These are phyloP conservation scores for Tillandsia leiboldiana DNA, from an alignment of 176 grass and related monocot species.

Conservation along the genomic window DNA sequence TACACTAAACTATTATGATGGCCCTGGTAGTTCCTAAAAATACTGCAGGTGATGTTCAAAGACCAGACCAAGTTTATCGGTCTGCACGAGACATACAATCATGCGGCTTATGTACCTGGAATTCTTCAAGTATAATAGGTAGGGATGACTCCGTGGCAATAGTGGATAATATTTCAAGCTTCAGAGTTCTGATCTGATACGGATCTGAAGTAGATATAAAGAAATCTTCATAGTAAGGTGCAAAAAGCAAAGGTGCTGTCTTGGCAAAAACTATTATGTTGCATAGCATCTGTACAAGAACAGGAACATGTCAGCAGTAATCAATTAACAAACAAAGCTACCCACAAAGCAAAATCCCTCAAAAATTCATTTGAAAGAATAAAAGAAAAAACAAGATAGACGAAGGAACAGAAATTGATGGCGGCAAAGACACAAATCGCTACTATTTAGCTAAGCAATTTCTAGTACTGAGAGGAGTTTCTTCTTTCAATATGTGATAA, in stretches of 20 bases:
- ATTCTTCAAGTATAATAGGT: slow-evolving; percentile 71
- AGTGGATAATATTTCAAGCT: slow-evolving; percentile 87
- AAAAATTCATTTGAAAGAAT: neutral
- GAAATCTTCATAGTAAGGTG: slow-evolving; percentile 69
- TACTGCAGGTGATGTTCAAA: no score
- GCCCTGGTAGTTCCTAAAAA: no score
- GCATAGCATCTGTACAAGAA: slow-evolving; percentile 67
- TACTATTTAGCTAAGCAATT: neutral
- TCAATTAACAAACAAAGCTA: neutral
- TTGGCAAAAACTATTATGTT: slow-evolving; percentile 89
- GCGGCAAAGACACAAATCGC: neutral
- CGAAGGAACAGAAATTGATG: neutral
- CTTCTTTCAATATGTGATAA: neutral
- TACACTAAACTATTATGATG: no score
- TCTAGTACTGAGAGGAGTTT: neutral
- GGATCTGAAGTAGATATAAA: slow-evolving; percentile 76
- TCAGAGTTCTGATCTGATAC: slow-evolving; percentile 68
- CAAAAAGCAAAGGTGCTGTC: slow-evolving; percentile 56
- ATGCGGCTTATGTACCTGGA: slow-evolving; percentile 49
- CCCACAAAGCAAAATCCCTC: neutral
- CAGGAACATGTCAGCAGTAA: slow-evolving; percentile 18
- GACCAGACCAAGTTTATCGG: no score
- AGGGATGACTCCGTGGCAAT: slow-evolving; percentile 67
- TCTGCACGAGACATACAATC: neutral
- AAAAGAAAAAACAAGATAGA: neutral